Percentiles rank a stretch among this genome's conserved stretches.
Conservation (phyloP, 1,284 basidiomycete genomes). For the Marasmius tenuissimus region DNA sequence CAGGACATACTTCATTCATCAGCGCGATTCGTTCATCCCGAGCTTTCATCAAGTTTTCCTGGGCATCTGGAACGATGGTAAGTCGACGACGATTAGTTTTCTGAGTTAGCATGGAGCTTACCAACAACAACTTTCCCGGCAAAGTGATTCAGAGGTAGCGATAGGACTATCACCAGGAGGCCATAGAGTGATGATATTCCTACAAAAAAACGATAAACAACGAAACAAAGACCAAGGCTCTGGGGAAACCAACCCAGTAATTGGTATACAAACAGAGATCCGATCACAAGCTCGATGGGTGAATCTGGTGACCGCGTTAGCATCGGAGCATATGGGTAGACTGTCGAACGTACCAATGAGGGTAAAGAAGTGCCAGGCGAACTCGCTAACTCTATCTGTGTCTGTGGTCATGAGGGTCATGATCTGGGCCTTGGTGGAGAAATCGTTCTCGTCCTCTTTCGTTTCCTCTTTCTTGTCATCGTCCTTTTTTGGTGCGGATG, state of each 20-base stretch:
- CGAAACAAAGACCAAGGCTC: no score
- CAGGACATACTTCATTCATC: constrained; percentile 78
- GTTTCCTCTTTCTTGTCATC: constrained; percentile 31
- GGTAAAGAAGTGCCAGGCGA: constrained; percentile 77
- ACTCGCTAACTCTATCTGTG: constrained; percentile 86
- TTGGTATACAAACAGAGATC: constrained; percentile 77
- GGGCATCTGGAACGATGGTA: constrained; percentile 33
- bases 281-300: constrained; percentile 84
- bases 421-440: constrained; percentile 88
- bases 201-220: constrained; percentile 15
- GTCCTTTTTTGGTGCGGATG: constrained; percentile 29
- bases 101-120: constrained; percentile 28
- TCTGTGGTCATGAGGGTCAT: constrained; percentile 90
- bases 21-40: constrained; percentile 87
- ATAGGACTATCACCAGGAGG: constrained; percentile 79
- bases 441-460: constrained; percentile 70
- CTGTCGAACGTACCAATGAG: constrained; percentile 46
- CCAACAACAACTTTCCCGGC: constrained; percentile 84
- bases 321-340: neutral
- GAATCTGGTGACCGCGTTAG: constrained; percentile 50
- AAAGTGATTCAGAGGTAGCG: constrained; percentile 86
- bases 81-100: neutral
- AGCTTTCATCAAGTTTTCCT: constrained; percentile 91
- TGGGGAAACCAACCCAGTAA: constrained; percentile 48
- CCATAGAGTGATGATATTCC: constrained; percentile 78